phyloP scores from a whole-genome alignment of 495 filamentous ascomycete genomes.

The Entonaema liquescens region DNA sequence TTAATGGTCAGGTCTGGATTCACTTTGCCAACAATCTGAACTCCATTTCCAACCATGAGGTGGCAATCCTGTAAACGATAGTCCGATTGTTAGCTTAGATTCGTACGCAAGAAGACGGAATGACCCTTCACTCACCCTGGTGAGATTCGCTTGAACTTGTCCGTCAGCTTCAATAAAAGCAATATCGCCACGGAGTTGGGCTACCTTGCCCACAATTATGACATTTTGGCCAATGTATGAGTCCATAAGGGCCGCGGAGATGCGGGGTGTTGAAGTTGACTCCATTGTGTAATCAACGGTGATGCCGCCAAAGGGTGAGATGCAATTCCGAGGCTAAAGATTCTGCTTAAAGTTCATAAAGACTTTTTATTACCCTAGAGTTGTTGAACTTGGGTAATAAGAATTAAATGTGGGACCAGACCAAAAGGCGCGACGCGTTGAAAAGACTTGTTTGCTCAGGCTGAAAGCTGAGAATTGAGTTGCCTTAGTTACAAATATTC shows the following conservation, averaged over 20 bases:
- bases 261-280: slow-evolving; percentile 70
- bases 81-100: slow-evolving; percentile 29
- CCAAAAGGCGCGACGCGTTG: slow-evolving; percentile 1
- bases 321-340: not conserved
- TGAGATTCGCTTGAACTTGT: slow-evolving; percentile 74
- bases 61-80: slow-evolving; percentile 70
- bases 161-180: slow-evolving; percentile 82
- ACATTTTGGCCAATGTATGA: slow-evolving; percentile 76
- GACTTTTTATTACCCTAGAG: too few relatives aligned
- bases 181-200: slow-evolving; percentile 79
- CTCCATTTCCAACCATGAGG: slow-evolving; percentile 77
- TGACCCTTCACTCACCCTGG: slow-evolving; percentile 62
- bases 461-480: not conserved
- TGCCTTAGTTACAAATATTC: not conserved
- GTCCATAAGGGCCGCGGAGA: slow-evolving; percentile 72
- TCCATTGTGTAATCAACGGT: slow-evolving; percentile 46
- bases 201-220: slow-evolving; percentile 86
- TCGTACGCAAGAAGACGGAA: not conserved
- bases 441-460: not conserved
- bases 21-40: slow-evolving; percentile 93
- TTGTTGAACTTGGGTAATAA: slow-evolving; percentile 6
- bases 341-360: too few relatives aligned
- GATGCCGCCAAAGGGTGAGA: not conserved
- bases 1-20: slow-evolving; percentile 79
- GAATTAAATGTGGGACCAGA: not conserved